Base-by-base conservation (phyloP, 495 filamentous ascomycete genomes). In the Hypoxylon intermedium region DNA sequence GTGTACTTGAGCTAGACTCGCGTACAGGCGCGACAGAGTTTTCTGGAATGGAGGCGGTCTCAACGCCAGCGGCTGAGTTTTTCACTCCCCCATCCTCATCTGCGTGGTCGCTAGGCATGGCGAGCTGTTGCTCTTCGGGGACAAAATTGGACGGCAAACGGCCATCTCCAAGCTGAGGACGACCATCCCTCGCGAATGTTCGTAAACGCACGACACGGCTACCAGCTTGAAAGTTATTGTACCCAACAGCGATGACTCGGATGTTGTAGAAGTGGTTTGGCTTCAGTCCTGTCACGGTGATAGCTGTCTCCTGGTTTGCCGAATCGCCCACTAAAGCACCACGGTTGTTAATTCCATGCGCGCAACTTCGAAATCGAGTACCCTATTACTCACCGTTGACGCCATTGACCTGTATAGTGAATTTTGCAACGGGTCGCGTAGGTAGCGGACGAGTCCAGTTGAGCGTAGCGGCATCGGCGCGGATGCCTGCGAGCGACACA, bases 341-440 rank as follows among this genome's bases (percentile, higher is more conserved):
- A 50, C 59, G 53, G 64, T 55, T 13, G 34, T 63, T 53, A 60
- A 63, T 45, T 41, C 38, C 15, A 18, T 43, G 41, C 20, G 44
- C 37, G 40, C 36, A 52, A n/a, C 12, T 26, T 30, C 18, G 1
- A 7, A 5, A 44, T 16, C 24, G 7, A n/a, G 11, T 7, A n/a
- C 19, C 18, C 19, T 16, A 21, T 34, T 16, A 75, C 82, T 73
- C 74, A 95, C 92, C 90, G 76, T 92, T 92, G 28, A 91, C 86
- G 28, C 93, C 93, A 69, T 98, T 98, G 50, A 97, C 86, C 64
- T 95, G 90, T 31, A 98, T 92, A 18, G 93, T 83, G 70, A 96
- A 91, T 75, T 92, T 94, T 11, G 89, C 80, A 46, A 93, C 88
- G 9, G 89, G 87, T 53, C 89, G 87, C 49, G 87, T 87, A 67